phyloP scores from a whole-genome alignment of 2,329 filamentous ascomycete genomes.

The Xylariaceae sp. region DNA sequence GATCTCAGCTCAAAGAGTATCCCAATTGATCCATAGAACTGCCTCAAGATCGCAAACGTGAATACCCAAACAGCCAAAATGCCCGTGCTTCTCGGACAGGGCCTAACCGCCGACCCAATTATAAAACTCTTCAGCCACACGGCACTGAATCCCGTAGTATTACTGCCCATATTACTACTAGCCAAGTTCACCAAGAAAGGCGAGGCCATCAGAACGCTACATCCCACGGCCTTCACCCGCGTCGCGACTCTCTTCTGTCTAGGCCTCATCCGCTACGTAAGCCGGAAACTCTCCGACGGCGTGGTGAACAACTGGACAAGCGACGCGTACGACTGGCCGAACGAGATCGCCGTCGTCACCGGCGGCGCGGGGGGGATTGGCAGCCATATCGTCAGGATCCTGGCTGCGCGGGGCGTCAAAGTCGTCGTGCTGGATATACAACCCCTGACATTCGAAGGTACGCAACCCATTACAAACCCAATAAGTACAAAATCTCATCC shows the following conservation, averaged over 20 bases:
- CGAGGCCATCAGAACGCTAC: slow-evolving; percentile 48
- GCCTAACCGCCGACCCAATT: slow-evolving; percentile 58
- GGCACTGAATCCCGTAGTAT: slow-evolving; percentile 59
- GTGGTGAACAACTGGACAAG: slow-evolving; percentile 47
- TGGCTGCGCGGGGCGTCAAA: slow-evolving; percentile 62
- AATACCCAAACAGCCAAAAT: too few species aligned
- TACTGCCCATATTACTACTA: slow-evolving; percentile 60
- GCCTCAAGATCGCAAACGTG: too few species aligned
- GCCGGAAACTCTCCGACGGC: slow-evolving; percentile 48
- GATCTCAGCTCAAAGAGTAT: too few species aligned
- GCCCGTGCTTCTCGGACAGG: slow-evolving; percentile 24
- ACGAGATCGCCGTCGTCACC: slow-evolving; percentile 69
- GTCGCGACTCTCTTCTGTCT: slow-evolving; percentile 52
- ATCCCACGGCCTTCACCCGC: slow-evolving; percentile 47
- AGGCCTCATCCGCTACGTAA: slow-evolving; percentile 47
- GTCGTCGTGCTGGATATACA: slow-evolving; percentile 71
- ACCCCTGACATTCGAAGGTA: slow-evolving; percentile 34
- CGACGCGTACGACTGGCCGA: slow-evolving; percentile 60
- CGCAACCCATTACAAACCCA: slow-evolving; percentile 3
- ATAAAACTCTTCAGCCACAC: slow-evolving; percentile 55
- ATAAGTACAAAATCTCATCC: too few species aligned
- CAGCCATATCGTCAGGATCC: slow-evolving; percentile 56
- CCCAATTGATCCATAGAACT: too few species aligned
- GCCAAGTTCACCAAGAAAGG: slow-evolving; percentile 62
- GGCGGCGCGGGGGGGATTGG: slow-evolving; percentile 74